phyloP scores from a whole-genome alignment of 1,284 basidiomycete species.

The Clitocybe nebularis region DNA sequence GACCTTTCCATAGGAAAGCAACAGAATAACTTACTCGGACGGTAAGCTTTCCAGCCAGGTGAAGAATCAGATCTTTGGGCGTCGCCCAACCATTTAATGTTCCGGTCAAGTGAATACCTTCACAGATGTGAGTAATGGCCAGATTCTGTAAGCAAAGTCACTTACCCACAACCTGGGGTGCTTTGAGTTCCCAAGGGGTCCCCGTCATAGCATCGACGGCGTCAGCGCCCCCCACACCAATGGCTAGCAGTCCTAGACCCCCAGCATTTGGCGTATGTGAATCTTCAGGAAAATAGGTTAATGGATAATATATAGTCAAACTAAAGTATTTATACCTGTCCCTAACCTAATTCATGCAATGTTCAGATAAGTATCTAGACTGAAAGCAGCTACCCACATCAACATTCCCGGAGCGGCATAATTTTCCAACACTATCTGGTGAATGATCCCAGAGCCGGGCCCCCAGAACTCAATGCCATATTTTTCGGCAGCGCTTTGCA shows the following conservation, averaged over 20 bases:
- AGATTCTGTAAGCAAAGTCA: slow-evolving; percentile 1
- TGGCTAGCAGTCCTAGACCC: slow-evolving; percentile 96
- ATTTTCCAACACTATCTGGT: slow-evolving; percentile 98
- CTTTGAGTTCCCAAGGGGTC: slow-evolving; percentile 98
- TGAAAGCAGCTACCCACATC: slow-evolving; percentile 46
- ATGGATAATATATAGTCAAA: slow-evolving; percentile 2
- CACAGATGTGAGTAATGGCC: slow-evolving; percentile 5
- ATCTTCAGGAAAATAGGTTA: slow-evolving; percentile 48
- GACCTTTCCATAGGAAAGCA: neutral
- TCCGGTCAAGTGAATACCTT: slow-evolving; percentile 88
- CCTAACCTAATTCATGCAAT: slow-evolving; percentile 58
- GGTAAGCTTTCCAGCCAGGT: slow-evolving; percentile 92
- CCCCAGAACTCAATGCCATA: slow-evolving; percentile 97
- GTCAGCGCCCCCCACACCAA: slow-evolving; percentile 98
- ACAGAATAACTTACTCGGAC: slow-evolving; percentile 64
- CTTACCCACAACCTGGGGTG: slow-evolving; percentile 83
- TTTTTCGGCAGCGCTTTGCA: slow-evolving; percentile 92
- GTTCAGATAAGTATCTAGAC: slow-evolving; percentile 13
- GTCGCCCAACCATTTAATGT: slow-evolving; percentile 90
- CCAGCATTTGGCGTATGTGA: slow-evolving; percentile 99
- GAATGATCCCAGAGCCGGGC: slow-evolving; percentile 94
- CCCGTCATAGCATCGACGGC: slow-evolving; percentile 98
- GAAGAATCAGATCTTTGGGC: slow-evolving; percentile 94
- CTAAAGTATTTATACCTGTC: slow-evolving; percentile 46
- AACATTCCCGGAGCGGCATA: slow-evolving; percentile 89